A percentile compares a stretch with the other conserved stretches of the same genome.
Conservation (phyloP, 805 yeast species). For the Pichia sporocuriosa region DNA sequence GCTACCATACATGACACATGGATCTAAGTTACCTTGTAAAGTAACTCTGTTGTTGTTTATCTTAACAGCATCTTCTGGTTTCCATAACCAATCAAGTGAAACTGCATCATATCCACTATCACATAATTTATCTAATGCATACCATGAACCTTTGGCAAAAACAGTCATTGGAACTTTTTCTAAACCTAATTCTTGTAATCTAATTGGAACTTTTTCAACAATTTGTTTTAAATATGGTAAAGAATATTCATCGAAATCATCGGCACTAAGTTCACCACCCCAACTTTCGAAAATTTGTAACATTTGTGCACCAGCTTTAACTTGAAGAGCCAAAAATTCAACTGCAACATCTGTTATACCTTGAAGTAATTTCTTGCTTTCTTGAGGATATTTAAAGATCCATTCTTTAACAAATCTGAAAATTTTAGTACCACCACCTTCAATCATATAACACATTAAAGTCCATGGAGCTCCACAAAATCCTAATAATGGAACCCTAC, state of each 20-base stretch:
- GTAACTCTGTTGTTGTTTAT: conserved; percentile 69
- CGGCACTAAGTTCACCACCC: conserved; percentile 95
- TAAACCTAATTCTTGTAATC: conserved; percentile 67
- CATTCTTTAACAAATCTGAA: conserved; percentile 89
- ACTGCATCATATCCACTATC: conserved; percentile 76
- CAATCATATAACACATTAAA: conserved; percentile 90
- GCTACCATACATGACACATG: conserved; percentile 90
- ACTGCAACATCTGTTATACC: conserved; percentile 81
- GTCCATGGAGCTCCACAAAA: conserved; percentile 99
- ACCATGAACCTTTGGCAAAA: conserved; percentile 97
- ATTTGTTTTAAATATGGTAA: conserved; percentile 83
- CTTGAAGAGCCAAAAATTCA: conserved; percentile 90
- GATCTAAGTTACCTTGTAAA: conserved; percentile 93
- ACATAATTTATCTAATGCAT: conserved; percentile 81
- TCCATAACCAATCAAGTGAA: conserved; percentile 90
- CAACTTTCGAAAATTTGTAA: conserved; percentile 94
- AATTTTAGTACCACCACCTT: conserved; percentile 92
- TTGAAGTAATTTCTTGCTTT: conserved; percentile 63
- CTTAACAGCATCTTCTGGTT: conserved; percentile 77
- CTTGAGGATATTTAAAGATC: conserved; percentile 75
- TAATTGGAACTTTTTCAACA: conserved; percentile 55
- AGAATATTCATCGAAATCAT: conserved; percentile 81
- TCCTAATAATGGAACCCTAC: conserved; percentile 90
- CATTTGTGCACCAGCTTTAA: conserved; percentile 97
- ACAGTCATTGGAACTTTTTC: conserved; percentile 81